Percentiles rank a stretch among this genome's conserved stretches.
phyloP scores from a whole-genome alignment of 139 green algal species.

The Ettlia oleoabundans region DNA sequence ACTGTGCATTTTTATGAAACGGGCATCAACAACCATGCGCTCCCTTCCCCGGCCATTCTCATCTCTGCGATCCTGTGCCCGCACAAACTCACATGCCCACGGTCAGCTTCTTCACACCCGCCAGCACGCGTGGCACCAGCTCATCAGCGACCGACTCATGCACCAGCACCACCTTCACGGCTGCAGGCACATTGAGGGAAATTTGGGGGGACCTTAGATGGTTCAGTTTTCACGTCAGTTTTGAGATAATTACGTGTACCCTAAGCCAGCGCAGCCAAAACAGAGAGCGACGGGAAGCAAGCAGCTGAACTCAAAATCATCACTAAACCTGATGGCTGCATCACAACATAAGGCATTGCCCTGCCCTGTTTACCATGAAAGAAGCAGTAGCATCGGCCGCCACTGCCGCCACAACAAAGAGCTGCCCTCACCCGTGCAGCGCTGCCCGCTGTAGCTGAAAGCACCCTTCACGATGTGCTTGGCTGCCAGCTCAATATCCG shows the following conservation, averaged over 20 bases:
- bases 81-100: slow-evolving; percentile 65
- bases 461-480: slow-evolving; percentile 94
- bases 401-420: too few species aligned
- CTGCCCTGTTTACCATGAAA: too few species aligned
- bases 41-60: too few species aligned
- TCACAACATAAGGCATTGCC: too few species aligned
- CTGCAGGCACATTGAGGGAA: neutral
- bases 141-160: slow-evolving; percentile 69
- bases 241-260: too few species aligned
- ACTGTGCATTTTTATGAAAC: too few species aligned
- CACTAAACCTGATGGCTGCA: too few species aligned
- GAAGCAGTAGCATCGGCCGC: neutral
- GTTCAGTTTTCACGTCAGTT: too few species aligned
- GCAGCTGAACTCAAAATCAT: too few species aligned
- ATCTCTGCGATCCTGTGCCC: neutral
- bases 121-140: slow-evolving; percentile 48
- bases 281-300: neutral
- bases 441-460: slow-evolving; percentile 92
- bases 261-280: too few species aligned
- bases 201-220: too few species aligned
- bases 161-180: slow-evolving; percentile 73
- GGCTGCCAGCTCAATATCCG: slow-evolving; percentile 88
- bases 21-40: too few species aligned
- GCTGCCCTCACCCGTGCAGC: slow-evolving; percentile 76
- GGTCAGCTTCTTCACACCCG: slow-evolving; percentile 73